Conservation (phyloP, 306 rosid genomes). For the Castanea crenata region DNA sequence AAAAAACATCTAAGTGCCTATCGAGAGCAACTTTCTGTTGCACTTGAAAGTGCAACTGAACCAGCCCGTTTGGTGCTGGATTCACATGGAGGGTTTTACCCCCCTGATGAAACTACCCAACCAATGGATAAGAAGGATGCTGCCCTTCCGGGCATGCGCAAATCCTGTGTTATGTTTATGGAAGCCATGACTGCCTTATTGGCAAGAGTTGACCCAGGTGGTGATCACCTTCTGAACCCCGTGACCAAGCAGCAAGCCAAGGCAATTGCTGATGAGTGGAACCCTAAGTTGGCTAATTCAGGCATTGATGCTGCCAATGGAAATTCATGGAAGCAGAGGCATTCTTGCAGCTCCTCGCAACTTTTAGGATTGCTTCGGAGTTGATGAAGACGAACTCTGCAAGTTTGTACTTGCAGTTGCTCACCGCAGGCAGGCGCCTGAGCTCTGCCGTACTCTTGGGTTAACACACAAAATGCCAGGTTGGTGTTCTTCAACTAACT, state of each 20-base stretch:
- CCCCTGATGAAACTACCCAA: conserved; percentile 55
- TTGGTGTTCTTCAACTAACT: conserved; percentile 72
- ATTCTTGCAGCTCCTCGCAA: conserved; percentile 74
- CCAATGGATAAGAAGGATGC: conserved; percentile 51
- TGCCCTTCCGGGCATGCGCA: conserved; percentile 74
- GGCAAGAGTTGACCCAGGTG: conserved; percentile 75
- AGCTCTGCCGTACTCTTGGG: conserved; percentile 88
- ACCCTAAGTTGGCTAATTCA: conserved; percentile 66
- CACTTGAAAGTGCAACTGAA: conserved; percentile 63
- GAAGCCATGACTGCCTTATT: conserved; percentile 67
- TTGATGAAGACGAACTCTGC: conserved; percentile 88
- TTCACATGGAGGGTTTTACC: conserved; percentile 81
- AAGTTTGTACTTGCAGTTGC: conserved; percentile 81
- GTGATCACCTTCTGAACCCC: conserved; percentile 70
- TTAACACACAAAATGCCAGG: conserved; percentile 88
- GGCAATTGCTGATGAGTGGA: conserved; percentile 91
- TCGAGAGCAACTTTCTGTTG: conserved; percentile 65
- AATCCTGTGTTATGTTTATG: conserved; percentile 57
- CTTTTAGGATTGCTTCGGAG: conserved; percentile 82
- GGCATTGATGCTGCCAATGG: conserved; percentile 85
- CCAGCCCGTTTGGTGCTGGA: conserved; percentile 74
- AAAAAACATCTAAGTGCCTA: conserved; percentile 38
- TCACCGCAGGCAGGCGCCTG: conserved; percentile 77
- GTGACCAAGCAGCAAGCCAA: conserved; percentile 89
- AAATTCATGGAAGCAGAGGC: conserved; percentile 87